Base-by-base conservation (phyloP, 345 rosid species). In the Noccaea caerulescens region DNA sequence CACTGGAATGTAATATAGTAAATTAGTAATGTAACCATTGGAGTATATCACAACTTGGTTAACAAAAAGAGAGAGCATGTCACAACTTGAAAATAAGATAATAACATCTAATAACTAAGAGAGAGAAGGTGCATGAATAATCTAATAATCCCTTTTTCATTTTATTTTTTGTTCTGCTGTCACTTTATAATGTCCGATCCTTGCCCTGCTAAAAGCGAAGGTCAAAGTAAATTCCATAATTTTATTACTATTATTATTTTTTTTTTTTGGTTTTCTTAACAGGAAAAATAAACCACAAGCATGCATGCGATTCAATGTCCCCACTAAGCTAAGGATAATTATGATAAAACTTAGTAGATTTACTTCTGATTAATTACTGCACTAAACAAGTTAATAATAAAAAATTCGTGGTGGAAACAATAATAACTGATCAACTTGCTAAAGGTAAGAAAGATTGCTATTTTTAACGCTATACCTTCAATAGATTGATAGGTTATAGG, bases 401-500 rank as follows among this genome's bases (percentile, higher is more conserved):
- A 58, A 36, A 58, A 73, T 58, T 58, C 27, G 46, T 5, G 32
- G 62, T 66, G 61, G 67, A 42, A 58, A 18, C 32, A 50, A 58
- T 73, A 58, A 41, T 58, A 66, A 67, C 38, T 66, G 55, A 73
- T 58, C 77, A 73, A 73, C 30, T 73, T 66, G 77, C 66, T 50
- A 58, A 65, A 66, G 60, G 45, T 20, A 12, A 66, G 38, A 18
- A 8, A 46, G 16, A 30, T 49, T 56, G 27, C 57, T 38, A 45
- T 55, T 49, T 42, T 39, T 23, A 55, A 8, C n/a, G 42, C 8
- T 49, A 45, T 39, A 70, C 23, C 23, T 47, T 70, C 30, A 25
- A 41, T 63, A 52, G 10, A 70, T 39, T 43, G 11, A 53, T 62
- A 54, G 62, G 53, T 37, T 37, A 34, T 46, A 47, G 18, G 8